These are phyloP conservation scores for Zygotorulaspora sp. DNA, from an alignment of 805 yeast genomes.

Conservation along the genomic window DNA sequence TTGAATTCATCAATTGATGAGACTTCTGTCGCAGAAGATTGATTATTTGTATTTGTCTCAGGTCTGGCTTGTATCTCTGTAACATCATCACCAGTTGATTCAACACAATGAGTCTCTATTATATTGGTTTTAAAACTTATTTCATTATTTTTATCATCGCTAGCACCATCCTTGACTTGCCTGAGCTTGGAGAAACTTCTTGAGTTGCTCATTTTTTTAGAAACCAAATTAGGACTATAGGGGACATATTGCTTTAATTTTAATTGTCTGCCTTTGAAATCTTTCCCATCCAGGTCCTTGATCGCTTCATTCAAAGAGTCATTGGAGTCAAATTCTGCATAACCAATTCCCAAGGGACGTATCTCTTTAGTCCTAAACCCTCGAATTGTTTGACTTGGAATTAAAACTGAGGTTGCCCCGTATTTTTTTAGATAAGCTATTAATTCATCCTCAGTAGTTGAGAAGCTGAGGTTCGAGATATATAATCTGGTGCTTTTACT, in stretches of 20 bases:
- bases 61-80: neutral
- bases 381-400: conserved; percentile 52
- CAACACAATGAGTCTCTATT: neutral
- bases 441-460: conserved; percentile 51
- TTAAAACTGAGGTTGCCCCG: conserved; percentile 42
- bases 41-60: neutral
- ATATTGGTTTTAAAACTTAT: neutral
- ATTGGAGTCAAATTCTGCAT: conserved; percentile 67
- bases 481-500: conserved; percentile 39
- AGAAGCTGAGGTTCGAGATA: conserved; percentile 50
- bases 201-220: conserved; percentile 17
- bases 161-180: conserved; percentile 2
- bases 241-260: conserved; percentile 43
- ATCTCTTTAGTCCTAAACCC: conserved; percentile 40
- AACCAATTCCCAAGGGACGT: conserved; percentile 65
- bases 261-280: conserved; percentile 43
- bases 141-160: neutral
- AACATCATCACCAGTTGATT: neutral
- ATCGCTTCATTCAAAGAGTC: conserved; percentile 65
- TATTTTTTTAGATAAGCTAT: conserved; percentile 41
- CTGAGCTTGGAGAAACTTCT: conserved; percentile 15
- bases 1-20: neutral
- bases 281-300: conserved; percentile 57
- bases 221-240: conserved; percentile 30
- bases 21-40: neutral